Base-by-base conservation (phyloP, 1,284 basidiomycete species). In the Tylopilus sp. region DNA sequence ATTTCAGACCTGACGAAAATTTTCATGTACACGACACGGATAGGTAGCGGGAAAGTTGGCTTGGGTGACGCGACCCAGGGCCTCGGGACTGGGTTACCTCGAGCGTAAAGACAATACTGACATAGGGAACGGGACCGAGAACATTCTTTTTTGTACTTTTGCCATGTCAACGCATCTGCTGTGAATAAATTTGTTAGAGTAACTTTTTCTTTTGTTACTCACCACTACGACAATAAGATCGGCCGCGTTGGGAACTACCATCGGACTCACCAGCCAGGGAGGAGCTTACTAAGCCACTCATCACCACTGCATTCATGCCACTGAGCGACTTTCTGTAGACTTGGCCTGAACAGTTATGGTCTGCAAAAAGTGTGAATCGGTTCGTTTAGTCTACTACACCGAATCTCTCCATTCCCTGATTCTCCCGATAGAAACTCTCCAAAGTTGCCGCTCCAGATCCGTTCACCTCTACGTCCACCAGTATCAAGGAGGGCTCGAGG, bases 371-470 rank as follows among this genome's bases (percentile, higher is more conserved):
- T 89, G 86, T 68, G 86, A 89, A 71, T 73, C 76, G 68, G 86
- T 80, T 52, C 46, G 74, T 41, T 2, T 23, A 60, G 6, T 13
- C 59, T 6, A 10, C 8, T 7, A 5, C 25, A 3, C 59, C 54
- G 46, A 25, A 48, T 46, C 29, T 47, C 42, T 39, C 39, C 28
- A 36, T 47, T 36, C 38, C 34, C 52, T 51, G 29, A 56, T 42
- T 15, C 44, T 48, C 48, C 51, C 42, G 31, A 37, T 70, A 88
- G 85, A 89, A 89, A 86, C 78, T 86, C 49, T 88, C 86, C 51
- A 87, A 86, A 65, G 74, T 90, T 42, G 87, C 87, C 47, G 87
- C 87, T 4, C 87, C 87, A 46, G 87, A 90, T 69, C 87, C 87
- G 28, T 90, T 89, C 70, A 78, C 76, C 35, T 76, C 85, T 12